Evolutionary conservation across 768 basidiomycete species (phyloP).

Genomic region (Rhodotorula graminis): DNA sequence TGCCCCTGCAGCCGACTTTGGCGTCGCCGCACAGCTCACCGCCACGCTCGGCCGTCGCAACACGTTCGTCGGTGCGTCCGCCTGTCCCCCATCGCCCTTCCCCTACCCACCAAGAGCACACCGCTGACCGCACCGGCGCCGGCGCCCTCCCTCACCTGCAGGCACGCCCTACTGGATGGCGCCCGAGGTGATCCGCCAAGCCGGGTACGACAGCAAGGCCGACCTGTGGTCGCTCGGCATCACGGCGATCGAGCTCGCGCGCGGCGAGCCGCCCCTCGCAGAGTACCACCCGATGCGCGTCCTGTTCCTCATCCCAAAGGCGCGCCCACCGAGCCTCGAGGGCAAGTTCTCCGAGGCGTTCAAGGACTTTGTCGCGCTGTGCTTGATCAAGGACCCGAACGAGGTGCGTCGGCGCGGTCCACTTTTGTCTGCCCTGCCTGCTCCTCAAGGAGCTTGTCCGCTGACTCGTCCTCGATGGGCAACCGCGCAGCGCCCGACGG

Average conservation of each 20-base stretch:
- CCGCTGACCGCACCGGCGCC: slow-evolving; percentile 61
- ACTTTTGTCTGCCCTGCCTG: too few relatives aligned
- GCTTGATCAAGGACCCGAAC: slow-evolving; percentile 86
- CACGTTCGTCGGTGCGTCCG: slow-evolving; percentile 72
- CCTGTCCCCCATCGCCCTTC: neutral
- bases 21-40: slow-evolving; percentile 94
- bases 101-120: slow-evolving; percentile 51
- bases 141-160: neutral
- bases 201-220: slow-evolving; percentile 91
- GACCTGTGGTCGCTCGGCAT: slow-evolving; percentile 99
- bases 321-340: slow-evolving; percentile 84
- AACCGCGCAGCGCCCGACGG: slow-evolving; percentile 69
- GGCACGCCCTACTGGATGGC: slow-evolving; percentile 97
- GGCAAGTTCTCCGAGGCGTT: slow-evolving; percentile 77
- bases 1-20: slow-evolving; percentile 71
- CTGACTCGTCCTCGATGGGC: neutral
- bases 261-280: slow-evolving; percentile 89
- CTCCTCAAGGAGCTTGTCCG: neutral
- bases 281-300: slow-evolving; percentile 99
- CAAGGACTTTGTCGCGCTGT: slow-evolving; percentile 85
- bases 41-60: slow-evolving; percentile 63
- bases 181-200: slow-evolving; percentile 94
- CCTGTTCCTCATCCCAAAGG: slow-evolving; percentile 94
- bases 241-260: slow-evolving; percentile 88
- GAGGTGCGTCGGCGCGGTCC: slow-evolving; percentile 53